phyloP scores from a whole-genome alignment of 2,329 filamentous ascomycete species.

The Trichoderma asperellum region DNA sequence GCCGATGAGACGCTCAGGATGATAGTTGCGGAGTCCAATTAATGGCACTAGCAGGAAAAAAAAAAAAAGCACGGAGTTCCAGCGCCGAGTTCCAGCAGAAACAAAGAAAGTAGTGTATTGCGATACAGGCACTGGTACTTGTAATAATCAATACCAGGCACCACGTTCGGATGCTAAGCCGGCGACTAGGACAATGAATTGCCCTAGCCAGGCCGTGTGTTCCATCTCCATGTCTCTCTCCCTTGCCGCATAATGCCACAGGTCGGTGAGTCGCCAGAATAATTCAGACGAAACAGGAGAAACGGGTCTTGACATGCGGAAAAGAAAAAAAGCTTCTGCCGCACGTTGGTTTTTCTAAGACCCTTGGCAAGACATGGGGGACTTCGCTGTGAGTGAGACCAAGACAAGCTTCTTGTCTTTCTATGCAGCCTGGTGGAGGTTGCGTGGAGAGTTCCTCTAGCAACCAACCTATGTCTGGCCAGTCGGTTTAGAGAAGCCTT shows the following conservation, averaged over 20 bases:
- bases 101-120: background rate
- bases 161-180: constrained; percentile 23
- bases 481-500: background rate
- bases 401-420: constrained; percentile 2
- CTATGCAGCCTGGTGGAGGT: background rate
- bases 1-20: constrained; percentile 16
- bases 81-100: background rate
- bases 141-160: constrained; percentile 2
- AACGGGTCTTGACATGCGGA: constrained; percentile 19
- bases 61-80: constrained; percentile 2
- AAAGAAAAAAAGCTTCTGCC: constrained; percentile 2
- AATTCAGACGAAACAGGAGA: constrained; percentile 28
- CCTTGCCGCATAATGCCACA: constrained; percentile 19
- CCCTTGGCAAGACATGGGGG: constrained; percentile 6
- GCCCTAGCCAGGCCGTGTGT: constrained; percentile 8
- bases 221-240: constrained; percentile 21
- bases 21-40: constrained; percentile 4
- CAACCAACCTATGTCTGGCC: background rate
- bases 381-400: background rate
- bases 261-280: constrained; percentile 13
- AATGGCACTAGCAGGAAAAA: background rate
- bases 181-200: background rate
- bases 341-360: background rate
- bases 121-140: background rate
- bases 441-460: background rate